Conservation (phyloP, 345 rosid genomes). For the Mercurialis annua region DNA sequence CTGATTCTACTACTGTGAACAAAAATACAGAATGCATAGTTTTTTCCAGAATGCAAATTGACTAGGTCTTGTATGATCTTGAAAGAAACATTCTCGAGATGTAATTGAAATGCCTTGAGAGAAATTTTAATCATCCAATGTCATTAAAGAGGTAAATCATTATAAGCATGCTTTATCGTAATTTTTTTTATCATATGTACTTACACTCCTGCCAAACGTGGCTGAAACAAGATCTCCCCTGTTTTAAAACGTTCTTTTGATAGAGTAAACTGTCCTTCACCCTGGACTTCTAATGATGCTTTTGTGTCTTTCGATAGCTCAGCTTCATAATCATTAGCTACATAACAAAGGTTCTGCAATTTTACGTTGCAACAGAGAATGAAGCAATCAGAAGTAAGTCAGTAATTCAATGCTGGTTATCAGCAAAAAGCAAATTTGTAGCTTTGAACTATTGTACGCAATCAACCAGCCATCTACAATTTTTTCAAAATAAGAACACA, state of each 20-base stretch:
- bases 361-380: conserved; percentile 22
- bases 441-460: not conserved
- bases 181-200: conserved; percentile 24
- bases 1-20: not conserved
- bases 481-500: not conserved
- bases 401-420: not conserved
- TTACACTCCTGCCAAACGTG: conserved; percentile 83
- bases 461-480: conserved; percentile 2
- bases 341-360: conserved; percentile 79
- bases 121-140: not conserved
- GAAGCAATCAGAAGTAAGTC: conserved; percentile 14
- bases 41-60: not conserved
- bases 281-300: conserved; percentile 60
- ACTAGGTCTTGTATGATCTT: not conserved
- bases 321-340: conserved; percentile 71
- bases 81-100: conserved; percentile 2
- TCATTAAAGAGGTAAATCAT: not conserved
- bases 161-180: conserved; percentile 6
- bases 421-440: conserved; percentile 7
- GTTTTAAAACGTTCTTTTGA: conserved; percentile 86
- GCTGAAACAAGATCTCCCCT: conserved; percentile 90
- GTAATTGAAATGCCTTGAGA: not conserved
- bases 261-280: conserved; percentile 77
- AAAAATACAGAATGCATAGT: not conserved
- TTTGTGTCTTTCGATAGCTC: conserved; percentile 58